phyloP scores from a whole-genome alignment of 2,329 filamentous ascomycete species.

The Aulographum hederae region DNA sequence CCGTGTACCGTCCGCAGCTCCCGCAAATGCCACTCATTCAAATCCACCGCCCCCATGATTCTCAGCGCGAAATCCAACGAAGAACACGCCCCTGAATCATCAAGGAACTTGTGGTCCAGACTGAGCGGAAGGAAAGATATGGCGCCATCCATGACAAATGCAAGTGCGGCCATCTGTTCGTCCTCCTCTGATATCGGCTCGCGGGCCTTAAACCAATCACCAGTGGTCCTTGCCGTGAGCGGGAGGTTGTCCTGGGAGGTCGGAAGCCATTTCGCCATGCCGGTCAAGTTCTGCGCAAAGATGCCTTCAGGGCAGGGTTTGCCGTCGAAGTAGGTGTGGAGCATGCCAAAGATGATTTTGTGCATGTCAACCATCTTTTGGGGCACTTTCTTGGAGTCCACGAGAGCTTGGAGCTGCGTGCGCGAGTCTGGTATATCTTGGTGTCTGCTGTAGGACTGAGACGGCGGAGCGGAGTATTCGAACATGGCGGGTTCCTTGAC shows the following conservation, averaged over 20 bases:
- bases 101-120: constrained; percentile 24
- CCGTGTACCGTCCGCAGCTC: constrained; percentile 22
- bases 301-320: constrained; percentile 22
- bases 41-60: constrained; percentile 21
- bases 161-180: constrained; percentile 20
- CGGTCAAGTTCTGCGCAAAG: constrained; percentile 24
- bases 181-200: constrained; percentile 8
- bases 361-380: constrained; percentile 10
- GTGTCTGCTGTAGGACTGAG: constrained; percentile 14
- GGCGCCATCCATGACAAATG: constrained; percentile 27
- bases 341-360: constrained; percentile 13
- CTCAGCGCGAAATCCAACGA: constrained; percentile 33
- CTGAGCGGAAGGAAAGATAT: constrained; percentile 26
- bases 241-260: constrained; percentile 20
- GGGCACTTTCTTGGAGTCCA: constrained; percentile 9
- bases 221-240: constrained; percentile 18
- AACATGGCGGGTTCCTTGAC: constrained; percentile 18
- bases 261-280: constrained; percentile 16
- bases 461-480: constrained; percentile 20
- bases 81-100: constrained; percentile 25
- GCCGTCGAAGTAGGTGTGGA: constrained; percentile 16
- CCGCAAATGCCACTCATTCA: constrained; percentile 24
- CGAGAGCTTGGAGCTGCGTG: constrained; percentile 7
- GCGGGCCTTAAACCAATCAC: constrained; percentile 18
- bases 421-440: constrained; percentile 7